Base-by-base conservation (phyloP, 73 alveolate genomes). In the Paramecium bursaria region DNA sequence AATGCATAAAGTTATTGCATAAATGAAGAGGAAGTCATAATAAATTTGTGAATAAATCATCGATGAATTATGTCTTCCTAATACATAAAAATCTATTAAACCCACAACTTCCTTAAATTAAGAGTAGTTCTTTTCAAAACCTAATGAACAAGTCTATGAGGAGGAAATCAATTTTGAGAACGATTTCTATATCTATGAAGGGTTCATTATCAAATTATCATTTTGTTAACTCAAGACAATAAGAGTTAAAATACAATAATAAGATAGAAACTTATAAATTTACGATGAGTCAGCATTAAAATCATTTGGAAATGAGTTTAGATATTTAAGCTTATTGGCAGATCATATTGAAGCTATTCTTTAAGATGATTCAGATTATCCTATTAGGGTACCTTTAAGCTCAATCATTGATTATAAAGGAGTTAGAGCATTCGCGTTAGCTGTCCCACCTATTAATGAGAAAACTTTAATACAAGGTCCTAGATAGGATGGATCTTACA, bases 31-130 rank as follows among this genome's bases (percentile, higher is more conserved):
- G 26, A 30, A 57, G 17, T 26, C 76, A 0, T 29, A 29, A n/a
- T 33, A 57, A 25, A 31, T 57, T 14, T 57, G 76, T 57, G 17
- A 57, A 57, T 17, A 7, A 9, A 57, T 57, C 2, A 57, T 57
- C 17, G 76, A 57, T 57, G 76, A 57, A 27, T 57, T 57, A 57
- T 57, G 76, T 57, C 39, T 57, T 6, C 76, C 76, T 0, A 57
- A 57, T 57, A 29, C 26, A 57, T 25, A 29, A 44, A 57, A 57
- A 57, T 29, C 76, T 2, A 57, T 57, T 0, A 57, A 57, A n/a
- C 76, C 76, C 6, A 57, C 76, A 26, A 44, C 17, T 23, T 26
- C 51, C 31, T 23, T 57, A 26, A 57, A 57, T 57, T 48, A 57
- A 30, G 76, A 57, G 17, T 25, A 26, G 15, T 57, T n/a, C n/a